phyloP scores from a whole-genome alignment of 768 basidiomycete genomes.

The Xerocomellus amylosporus region DNA sequence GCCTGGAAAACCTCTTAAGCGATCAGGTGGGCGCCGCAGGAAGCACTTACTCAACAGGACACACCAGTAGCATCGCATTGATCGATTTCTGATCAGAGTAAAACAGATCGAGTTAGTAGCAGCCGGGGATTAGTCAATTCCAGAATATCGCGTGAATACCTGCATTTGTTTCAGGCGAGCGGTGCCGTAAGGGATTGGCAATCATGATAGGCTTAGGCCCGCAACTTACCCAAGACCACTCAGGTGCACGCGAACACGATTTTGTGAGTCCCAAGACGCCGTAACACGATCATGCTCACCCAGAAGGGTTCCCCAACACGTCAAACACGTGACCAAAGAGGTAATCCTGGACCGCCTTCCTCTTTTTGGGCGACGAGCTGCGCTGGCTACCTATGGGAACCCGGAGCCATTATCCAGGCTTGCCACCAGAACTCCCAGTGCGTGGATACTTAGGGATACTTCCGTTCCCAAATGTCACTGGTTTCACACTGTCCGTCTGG shows the following conservation, averaged over 20 bases:
- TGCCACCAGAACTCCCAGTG: constrained; percentile 9
- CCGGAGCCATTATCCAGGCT: constrained; percentile 3
- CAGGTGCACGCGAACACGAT: constrained; percentile 6
- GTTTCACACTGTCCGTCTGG: constrained; percentile 30
- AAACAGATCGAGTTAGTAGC: constrained; percentile 22
- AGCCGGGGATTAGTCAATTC: constrained; percentile 34
- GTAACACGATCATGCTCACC: constrained; percentile 19
- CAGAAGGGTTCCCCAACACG: constrained; percentile 15
- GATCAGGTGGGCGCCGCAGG: constrained; percentile 24
- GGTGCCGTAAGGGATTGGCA: constrained; percentile 36
- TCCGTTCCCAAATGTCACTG: constrained; percentile 23
- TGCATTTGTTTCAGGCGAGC: constrained; percentile 25
- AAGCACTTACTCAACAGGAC: constrained; percentile 31
- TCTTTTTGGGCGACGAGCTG: constrained; percentile 8
- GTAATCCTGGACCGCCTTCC: constrained; percentile 6
- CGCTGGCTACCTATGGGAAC: constrained; percentile 15
- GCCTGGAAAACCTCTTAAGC: constrained; percentile 30
- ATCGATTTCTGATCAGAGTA: constrained; percentile 31
- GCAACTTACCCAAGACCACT: constrained; percentile 11
- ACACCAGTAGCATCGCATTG: constrained; percentile 25
- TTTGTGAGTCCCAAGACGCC: constrained; percentile 17
- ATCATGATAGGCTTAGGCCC: constrained; percentile 25
- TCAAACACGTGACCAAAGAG: constrained; percentile 9
- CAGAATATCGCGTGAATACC: constrained; percentile 21
- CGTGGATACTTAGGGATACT: constrained; percentile 3